phyloP scores from a whole-genome alignment of 2,329 filamentous ascomycete genomes.

The Fusarium sp. region DNA sequence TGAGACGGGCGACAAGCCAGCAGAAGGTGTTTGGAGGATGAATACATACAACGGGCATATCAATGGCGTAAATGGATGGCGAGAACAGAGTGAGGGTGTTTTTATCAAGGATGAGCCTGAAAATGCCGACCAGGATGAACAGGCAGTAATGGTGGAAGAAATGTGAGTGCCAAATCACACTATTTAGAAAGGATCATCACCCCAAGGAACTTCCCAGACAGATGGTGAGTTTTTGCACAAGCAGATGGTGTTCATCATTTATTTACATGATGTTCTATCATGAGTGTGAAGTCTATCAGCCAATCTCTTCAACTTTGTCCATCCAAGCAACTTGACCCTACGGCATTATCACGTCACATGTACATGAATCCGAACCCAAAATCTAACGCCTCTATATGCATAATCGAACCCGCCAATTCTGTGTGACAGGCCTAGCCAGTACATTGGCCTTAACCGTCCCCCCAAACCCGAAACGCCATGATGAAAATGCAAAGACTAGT shows the following conservation, averaged over 20 bases:
- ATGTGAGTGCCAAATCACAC: neutral
- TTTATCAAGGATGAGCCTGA: constrained; percentile 53
- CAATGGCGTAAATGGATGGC: constrained; percentile 57
- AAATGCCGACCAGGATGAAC: constrained; percentile 3
- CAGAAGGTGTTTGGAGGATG: constrained; percentile 62
- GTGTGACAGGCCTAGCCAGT: constrained; percentile 9
- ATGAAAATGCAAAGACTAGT: constrained; percentile 21
- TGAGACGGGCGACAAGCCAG: constrained; percentile 63
- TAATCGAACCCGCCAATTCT: constrained; percentile 20
- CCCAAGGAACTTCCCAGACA: too few species aligned
- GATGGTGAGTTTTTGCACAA: neutral
- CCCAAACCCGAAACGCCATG: constrained; percentile 10
- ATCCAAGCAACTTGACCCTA: constrained; percentile 6
- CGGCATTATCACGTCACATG: constrained; percentile 5
- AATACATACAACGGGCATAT: constrained; percentile 58
- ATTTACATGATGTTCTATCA: constrained; percentile 32
- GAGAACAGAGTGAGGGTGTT: constrained; percentile 60
- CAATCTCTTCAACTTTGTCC: neutral
- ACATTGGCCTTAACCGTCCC: constrained; percentile 3
- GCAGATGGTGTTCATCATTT: constrained; percentile 12
- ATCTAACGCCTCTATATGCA: constrained; percentile 38
- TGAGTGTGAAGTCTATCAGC: constrained; percentile 17
- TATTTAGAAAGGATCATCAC: neutral
- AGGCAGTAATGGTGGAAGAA: constrained; percentile 10
- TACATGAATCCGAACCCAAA: constrained; percentile 27